These are phyloP conservation scores for Sugiyamaella japonica DNA, from an alignment of 1,139 yeast species.

Conservation along the genomic window DNA sequence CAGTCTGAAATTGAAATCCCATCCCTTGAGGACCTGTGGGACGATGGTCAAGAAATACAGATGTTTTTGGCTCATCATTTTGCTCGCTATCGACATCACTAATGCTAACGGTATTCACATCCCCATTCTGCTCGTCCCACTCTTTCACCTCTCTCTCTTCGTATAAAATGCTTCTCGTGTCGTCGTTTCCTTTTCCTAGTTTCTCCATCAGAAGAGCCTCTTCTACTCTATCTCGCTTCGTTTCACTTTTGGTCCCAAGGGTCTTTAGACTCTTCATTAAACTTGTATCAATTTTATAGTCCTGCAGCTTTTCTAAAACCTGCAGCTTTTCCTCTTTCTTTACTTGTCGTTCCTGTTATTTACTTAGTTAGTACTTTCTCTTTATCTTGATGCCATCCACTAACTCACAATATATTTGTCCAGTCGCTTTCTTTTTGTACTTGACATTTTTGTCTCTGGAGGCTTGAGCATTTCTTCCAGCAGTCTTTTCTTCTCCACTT, in stretches of 20 bases:
- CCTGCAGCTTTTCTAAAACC: constrained; percentile 72
- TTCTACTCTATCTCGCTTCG: constrained; percentile 65
- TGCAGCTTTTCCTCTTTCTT: constrained; percentile 85
- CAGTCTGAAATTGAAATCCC: constrained; percentile 61
- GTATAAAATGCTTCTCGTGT: constrained; percentile 62
- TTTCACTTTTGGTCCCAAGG: constrained; percentile 74
- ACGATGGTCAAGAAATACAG: constrained; percentile 71
- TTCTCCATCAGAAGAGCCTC: constrained; percentile 76
- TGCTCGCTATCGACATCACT: constrained; percentile 23
- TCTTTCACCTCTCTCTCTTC: constrained; percentile 67
- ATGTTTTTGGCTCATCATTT: constrained; percentile 35
- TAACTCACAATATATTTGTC: constrained; percentile 46
- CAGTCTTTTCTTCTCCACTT: constrained; percentile 62
- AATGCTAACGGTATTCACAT: constrained; percentile 1
- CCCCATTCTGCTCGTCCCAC: constrained; percentile 53
- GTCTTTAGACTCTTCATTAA: constrained; percentile 68
- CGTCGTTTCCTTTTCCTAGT: constrained; percentile 69
- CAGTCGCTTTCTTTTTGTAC: constrained; percentile 65
- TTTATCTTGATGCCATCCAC: constrained; percentile 16
- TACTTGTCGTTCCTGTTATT: constrained; percentile 73
- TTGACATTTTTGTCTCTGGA: constrained; percentile 64
- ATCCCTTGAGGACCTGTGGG: constrained; percentile 62
- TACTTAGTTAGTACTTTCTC: not conserved
- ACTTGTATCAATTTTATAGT: constrained; percentile 61
- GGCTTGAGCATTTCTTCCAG: constrained; percentile 61